Conservation (phyloP, 805 yeast species). For the Saturnispora serradocipensis region DNA sequence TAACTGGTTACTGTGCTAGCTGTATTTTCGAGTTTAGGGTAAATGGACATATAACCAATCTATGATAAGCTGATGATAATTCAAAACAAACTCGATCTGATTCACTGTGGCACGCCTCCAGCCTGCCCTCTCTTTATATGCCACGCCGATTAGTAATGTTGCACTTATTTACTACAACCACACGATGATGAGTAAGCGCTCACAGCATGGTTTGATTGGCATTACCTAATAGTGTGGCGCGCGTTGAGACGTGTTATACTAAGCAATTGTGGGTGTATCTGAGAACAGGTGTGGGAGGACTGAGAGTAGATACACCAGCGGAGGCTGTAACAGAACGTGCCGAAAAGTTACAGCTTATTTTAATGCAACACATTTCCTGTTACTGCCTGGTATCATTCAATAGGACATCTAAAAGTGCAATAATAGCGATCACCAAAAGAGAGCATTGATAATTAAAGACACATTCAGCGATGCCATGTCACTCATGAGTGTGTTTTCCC, state of each 20-base stretch:
- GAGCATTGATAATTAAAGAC: too few relatives aligned
- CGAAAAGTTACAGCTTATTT: too few relatives aligned
- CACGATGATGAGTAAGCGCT: neutral
- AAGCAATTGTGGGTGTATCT: neutral
- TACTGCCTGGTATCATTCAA: too few relatives aligned
- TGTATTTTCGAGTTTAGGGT: constrained; percentile 9
- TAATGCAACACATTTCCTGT: too few relatives aligned
- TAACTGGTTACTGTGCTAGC: constrained; percentile 4
- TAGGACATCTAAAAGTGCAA: too few relatives aligned
- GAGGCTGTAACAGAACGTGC: too few relatives aligned
- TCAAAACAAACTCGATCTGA: too few relatives aligned
- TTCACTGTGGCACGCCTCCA: neutral
- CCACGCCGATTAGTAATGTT: neutral
- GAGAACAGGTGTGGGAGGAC: neutral
- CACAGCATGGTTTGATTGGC: neutral
- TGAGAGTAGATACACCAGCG: neutral
- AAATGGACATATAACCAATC: constrained; percentile 14
- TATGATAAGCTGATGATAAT: neutral
- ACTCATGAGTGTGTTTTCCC: too few relatives aligned
- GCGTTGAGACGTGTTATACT: neutral
- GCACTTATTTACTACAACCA: neutral
- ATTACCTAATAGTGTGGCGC: neutral
- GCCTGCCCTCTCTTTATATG: neutral
- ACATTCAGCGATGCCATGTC: too few relatives aligned
- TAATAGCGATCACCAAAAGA: too few relatives aligned